These are phyloP conservation scores for Rhizoclosmatium sp. DNA, from an alignment of 192 early-diverging fungal genomes.

Conservation along the genomic window DNA sequence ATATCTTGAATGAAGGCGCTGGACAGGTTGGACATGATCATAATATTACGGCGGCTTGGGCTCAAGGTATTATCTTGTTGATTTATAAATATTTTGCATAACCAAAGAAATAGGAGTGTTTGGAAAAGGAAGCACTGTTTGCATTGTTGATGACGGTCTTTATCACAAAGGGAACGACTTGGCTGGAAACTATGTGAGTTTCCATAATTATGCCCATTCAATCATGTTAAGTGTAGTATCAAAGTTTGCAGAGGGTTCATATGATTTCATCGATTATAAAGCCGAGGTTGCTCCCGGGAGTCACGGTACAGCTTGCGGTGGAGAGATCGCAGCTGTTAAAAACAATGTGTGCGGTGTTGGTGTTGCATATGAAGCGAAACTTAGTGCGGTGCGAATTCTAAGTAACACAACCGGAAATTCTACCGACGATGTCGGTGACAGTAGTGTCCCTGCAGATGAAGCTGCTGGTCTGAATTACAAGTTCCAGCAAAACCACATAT, in stretches of 20 bases:
- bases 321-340: constrained; percentile 89
- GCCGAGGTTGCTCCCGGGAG: constrained; percentile 79
- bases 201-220: constrained; percentile 36
- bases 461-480: constrained; percentile 87
- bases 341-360: constrained; percentile 95
- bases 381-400: constrained; percentile 86
- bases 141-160: constrained; percentile 94
- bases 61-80: constrained; percentile 57
- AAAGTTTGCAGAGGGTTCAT: constrained; percentile 84
- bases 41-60: constrained; percentile 94
- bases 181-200: constrained; percentile 78
- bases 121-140: constrained; percentile 35
- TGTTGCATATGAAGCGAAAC: constrained; percentile 84
- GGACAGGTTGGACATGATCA: constrained; percentile 76
- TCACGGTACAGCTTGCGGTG: constrained; percentile 97
- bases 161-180: constrained; percentile 87
- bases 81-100: neutral
- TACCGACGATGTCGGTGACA: constrained; percentile 55
- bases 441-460: constrained; percentile 89
- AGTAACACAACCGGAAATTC: constrained; percentile 45
- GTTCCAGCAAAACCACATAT: constrained; percentile 90
- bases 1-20: constrained; percentile 56
- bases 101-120: neutral
- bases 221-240: neutral
- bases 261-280: constrained; percentile 90